A percentile compares a stretch with the other conserved stretches of the same genome.
Conservation (phyloP, 257 asterid genomes). For the Ballota nigra region DNA sequence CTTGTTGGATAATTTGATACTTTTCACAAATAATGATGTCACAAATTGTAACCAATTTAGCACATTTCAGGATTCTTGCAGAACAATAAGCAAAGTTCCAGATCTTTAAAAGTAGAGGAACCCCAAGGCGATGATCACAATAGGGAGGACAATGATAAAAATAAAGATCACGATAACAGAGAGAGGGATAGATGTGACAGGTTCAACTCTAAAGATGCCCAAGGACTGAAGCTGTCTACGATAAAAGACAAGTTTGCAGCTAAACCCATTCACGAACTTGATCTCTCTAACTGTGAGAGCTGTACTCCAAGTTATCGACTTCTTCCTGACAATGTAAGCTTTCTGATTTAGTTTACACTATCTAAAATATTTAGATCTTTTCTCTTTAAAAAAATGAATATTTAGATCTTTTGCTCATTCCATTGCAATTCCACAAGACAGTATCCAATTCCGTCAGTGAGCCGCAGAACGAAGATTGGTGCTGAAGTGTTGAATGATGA, state of each 20-base stretch:
- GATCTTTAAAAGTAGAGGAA: conserved; percentile 43
- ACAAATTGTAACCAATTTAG: conserved; percentile 20
- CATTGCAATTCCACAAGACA: conserved; percentile 34
- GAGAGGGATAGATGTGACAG: conserved; percentile 67
- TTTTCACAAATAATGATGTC: conserved; percentile 4
- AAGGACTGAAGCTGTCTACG: conserved; percentile 56
- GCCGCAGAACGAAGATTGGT: conserved; percentile 74
- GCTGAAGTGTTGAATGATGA: conserved; percentile 78
- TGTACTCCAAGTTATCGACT: conserved; percentile 96
- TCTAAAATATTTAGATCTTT: conserved; percentile 22
- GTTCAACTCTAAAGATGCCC: conserved; percentile 45
- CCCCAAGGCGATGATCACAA: conserved; percentile 50
- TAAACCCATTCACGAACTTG: conserved; percentile 97
- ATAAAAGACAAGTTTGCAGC: conserved; percentile 67
- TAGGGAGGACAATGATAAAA: conserved; percentile 50
- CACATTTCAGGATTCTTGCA: conserved; percentile 51
- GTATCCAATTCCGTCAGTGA: conserved; percentile 83
- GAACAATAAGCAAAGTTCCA: conserved; percentile 43
- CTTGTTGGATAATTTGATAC: not conserved
- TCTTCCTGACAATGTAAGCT: conserved; percentile 78
- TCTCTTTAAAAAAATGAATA: not conserved
- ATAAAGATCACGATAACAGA: conserved; percentile 45
- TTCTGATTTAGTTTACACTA: conserved; percentile 12
- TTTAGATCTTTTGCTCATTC: conserved; percentile 29
- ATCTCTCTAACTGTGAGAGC: conserved; percentile 79